Conservation (phyloP, 2,329 filamentous ascomycete species). For the Raffaelea deltoideospora region DNA sequence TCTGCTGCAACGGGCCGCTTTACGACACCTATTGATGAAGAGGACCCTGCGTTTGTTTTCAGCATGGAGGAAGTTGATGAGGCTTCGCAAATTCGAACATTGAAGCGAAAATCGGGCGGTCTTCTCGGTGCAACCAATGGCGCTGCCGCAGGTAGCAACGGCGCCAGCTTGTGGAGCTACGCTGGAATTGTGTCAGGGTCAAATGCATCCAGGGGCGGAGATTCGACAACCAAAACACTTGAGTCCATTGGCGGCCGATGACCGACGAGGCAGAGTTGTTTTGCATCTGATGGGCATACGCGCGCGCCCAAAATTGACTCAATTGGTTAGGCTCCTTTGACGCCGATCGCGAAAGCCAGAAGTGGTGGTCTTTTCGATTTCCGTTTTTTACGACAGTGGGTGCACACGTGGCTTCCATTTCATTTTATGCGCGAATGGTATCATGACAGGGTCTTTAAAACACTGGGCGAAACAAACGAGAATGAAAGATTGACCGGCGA, state of each 20-base stretch:
- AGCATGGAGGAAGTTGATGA: conserved; percentile 50
- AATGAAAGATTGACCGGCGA: too few relatives aligned
- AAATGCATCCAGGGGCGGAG: background rate
- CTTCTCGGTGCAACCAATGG: conserved; percentile 10
- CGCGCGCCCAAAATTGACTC: too few relatives aligned
- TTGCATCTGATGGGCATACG: too few relatives aligned
- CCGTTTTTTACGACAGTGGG: too few relatives aligned
- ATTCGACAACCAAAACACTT: background rate
- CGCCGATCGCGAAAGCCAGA: too few relatives aligned
- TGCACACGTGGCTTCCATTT: too few relatives aligned
- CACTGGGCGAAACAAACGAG: too few relatives aligned
- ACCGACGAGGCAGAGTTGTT: too few relatives aligned
- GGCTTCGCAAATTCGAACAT: conserved; percentile 17
- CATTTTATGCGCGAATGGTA: too few relatives aligned
- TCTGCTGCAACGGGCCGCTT: conserved; percentile 37
- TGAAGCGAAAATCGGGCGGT: conserved; percentile 5
- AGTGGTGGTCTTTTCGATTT: too few relatives aligned
- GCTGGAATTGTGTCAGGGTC: conserved; percentile 14
- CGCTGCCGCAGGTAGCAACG: background rate
- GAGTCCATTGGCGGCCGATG: conserved; percentile 2
- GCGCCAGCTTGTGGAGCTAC: conserved; percentile 18
- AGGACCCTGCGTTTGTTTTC: conserved; percentile 49
- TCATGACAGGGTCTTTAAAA: too few relatives aligned
- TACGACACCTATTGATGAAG: conserved; percentile 50
- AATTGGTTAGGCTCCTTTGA: too few relatives aligned